Conservation (phyloP, 352 stramenopile genomes). For the Blastocystis sp. region DNA sequence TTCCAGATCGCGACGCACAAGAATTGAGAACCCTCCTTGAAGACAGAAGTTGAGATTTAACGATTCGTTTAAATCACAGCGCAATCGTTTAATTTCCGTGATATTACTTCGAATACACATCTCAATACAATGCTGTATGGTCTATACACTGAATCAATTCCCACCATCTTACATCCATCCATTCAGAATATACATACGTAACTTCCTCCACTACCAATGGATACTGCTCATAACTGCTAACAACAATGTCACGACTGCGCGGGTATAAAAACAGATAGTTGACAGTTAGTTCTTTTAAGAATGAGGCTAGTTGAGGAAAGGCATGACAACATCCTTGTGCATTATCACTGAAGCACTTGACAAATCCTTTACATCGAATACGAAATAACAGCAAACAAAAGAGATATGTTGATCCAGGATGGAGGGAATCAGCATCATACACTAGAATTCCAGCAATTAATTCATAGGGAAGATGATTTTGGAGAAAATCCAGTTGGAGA, state of each 20-base stretch:
- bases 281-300: slow-evolving; percentile 52
- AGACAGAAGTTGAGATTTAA: slow-evolving; percentile 29
- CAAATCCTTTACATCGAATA: slow-evolving; percentile 39
- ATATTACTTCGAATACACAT: background rate
- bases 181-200: slow-evolving; percentile 14
- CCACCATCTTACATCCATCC: background rate
- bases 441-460: slow-evolving; percentile 11
- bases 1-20: background rate
- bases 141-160: background rate
- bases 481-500: slow-evolving; percentile 52
- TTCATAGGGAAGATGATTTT: slow-evolving; percentile 37
- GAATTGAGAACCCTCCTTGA: background rate
- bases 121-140: background rate
- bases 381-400: slow-evolving; percentile 51
- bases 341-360: slow-evolving; percentile 65
- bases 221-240: slow-evolving; percentile 4
- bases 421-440: slow-evolving; percentile 29
- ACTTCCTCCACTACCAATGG: slow-evolving; percentile 21
- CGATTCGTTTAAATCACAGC: slow-evolving; percentile 24
- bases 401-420: background rate
- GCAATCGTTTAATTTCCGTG: slow-evolving; percentile 17
- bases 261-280: slow-evolving; percentile 56
- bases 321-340: slow-evolving; percentile 20
- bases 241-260: slow-evolving; percentile 8
- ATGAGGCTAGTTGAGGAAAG: slow-evolving; percentile 45